These are phyloP conservation scores for Hericium alpestre DNA, from an alignment of 768 basidiomycete species.

Conservation along the genomic window DNA sequence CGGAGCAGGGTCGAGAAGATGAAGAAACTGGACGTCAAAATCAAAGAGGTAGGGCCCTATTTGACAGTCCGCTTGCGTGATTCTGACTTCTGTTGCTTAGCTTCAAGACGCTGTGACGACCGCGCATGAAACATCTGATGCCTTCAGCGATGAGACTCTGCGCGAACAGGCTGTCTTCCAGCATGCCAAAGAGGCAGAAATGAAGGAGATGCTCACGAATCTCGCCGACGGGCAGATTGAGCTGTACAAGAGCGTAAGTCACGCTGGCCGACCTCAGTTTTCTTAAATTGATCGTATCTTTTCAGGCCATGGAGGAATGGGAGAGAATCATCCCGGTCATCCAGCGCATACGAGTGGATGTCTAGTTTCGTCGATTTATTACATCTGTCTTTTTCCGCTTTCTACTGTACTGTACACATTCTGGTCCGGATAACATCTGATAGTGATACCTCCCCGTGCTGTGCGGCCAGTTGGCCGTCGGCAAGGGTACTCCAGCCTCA, in stretches of 20 bases:
- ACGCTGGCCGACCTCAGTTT: no score
- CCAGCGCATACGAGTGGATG: slow-evolving; percentile 89
- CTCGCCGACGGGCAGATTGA: slow-evolving; percentile 93
- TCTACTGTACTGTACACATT: not conserved
- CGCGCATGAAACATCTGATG: slow-evolving; percentile 91
- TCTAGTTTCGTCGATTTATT: slow-evolving; percentile 31
- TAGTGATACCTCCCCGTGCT: not conserved
- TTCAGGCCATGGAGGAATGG: slow-evolving; percentile 93
- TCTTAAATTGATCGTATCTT: slow-evolving; percentile 1
- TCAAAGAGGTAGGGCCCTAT: slow-evolving; percentile 71
- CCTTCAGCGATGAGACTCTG: slow-evolving; percentile 91
- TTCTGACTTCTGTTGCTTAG: slow-evolving; percentile 28
- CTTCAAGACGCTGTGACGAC: slow-evolving; percentile 93
- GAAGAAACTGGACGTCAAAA: slow-evolving; percentile 84
- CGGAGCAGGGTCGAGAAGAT: slow-evolving; percentile 88
- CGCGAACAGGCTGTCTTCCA: slow-evolving; percentile 88
- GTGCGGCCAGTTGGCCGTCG: not conserved
- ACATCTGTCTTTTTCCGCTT: slow-evolving; percentile 9
- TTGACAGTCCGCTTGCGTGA: not conserved
- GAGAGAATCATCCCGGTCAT: slow-evolving; percentile 88
- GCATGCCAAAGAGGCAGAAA: slow-evolving; percentile 83
- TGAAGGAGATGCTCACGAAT: slow-evolving; percentile 88
- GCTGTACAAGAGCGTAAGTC: slow-evolving; percentile 85
- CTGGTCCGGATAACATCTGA: not conserved
- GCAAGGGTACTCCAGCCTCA: not conserved